Percentiles rank a stretch among this genome's conserved stretches.
These are phyloP conservation scores for Strombidium stylifer DNA, from an alignment of 73 alveolate genomes.

Conservation along the genomic window DNA sequence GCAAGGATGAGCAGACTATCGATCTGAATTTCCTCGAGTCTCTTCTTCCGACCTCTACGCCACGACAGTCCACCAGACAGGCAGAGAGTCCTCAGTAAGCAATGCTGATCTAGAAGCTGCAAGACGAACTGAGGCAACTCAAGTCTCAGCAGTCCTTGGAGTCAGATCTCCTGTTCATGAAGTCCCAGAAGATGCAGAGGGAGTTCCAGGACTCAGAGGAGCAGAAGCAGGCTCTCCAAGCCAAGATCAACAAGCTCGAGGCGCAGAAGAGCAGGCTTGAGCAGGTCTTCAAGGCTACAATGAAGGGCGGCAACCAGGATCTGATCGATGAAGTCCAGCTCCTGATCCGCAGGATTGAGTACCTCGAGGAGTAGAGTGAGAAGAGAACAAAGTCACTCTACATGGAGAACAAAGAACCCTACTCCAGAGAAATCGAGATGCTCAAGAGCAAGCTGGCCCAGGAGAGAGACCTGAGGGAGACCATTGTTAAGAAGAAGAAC, in stretches of 20 bases:
- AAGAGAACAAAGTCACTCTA: constrained; percentile 2
- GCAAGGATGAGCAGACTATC: too few relatives aligned
- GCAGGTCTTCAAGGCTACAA: constrained; percentile 4
- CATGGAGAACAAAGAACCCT: constrained; percentile 18
- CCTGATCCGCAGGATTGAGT: constrained; percentile 9
- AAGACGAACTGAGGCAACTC: background rate
- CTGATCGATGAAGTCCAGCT: constrained; percentile 18
- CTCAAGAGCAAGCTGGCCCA: background rate
- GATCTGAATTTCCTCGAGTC: too few relatives aligned
- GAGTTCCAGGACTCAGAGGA: background rate
- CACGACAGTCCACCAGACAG: too few relatives aligned
- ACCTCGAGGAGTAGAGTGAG: constrained; percentile 22
- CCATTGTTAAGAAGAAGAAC: constrained; percentile 11
- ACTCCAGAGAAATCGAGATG: constrained; percentile 24
- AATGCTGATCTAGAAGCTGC: background rate
- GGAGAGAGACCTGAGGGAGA: constrained; percentile 16
- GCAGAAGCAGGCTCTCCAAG: background rate
- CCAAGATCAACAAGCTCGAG: constrained; percentile 12
- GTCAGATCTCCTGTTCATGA: background rate
- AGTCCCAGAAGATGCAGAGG: background rate
- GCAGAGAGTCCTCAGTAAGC: too few relatives aligned
- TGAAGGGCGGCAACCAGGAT: background rate
- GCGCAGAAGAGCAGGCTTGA: constrained; percentile 6
- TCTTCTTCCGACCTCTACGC: too few relatives aligned
- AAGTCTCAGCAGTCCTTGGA: background rate